These are phyloP conservation scores for Huntiella abstrusa DNA, from an alignment of 2,329 filamentous ascomycete species.

Conservation along the genomic window DNA sequence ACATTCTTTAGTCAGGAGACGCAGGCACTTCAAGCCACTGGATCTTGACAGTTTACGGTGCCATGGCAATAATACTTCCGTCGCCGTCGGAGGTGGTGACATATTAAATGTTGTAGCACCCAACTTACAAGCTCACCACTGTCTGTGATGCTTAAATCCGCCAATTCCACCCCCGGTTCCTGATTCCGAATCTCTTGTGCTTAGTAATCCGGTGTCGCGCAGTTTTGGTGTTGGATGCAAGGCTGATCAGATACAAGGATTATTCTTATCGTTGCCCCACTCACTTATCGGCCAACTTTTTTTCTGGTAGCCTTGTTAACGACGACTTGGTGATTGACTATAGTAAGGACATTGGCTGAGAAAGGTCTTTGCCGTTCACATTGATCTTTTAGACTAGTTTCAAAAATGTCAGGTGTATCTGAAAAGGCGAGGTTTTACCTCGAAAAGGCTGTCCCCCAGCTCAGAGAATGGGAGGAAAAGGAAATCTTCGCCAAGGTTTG, in stretches of 20 bases:
- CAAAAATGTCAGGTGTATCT: slow-evolving; percentile 57
- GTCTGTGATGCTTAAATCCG: background rate
- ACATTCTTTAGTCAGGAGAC: too few relatives aligned
- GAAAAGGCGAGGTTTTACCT: slow-evolving; percentile 94
- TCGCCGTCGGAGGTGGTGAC: background rate
- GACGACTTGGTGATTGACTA: slow-evolving; percentile 3
- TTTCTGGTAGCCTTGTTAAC: slow-evolving; percentile 13
- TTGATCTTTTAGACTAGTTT: background rate
- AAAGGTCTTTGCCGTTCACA: background rate
- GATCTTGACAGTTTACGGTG: too few relatives aligned
- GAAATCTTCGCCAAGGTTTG: slow-evolving; percentile 67
- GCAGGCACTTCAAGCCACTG: too few relatives aligned
- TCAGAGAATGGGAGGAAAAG: slow-evolving; percentile 83
- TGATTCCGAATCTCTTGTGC: too few relatives aligned
- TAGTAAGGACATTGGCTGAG: background rate
- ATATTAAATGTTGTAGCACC: background rate
- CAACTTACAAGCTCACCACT: background rate
- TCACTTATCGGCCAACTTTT: slow-evolving; percentile 9
- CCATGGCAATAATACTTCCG: too few relatives aligned
- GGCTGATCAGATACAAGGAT: slow-evolving; percentile 7
- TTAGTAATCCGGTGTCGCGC: too few relatives aligned
- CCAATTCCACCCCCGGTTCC: background rate
- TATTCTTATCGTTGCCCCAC: slow-evolving; percentile 5
- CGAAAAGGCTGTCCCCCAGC: slow-evolving; percentile 77
- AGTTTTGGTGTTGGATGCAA: slow-evolving; percentile 3